phyloP scores from a whole-genome alignment of 441 rosid species.

The Daphne laureola region DNA sequence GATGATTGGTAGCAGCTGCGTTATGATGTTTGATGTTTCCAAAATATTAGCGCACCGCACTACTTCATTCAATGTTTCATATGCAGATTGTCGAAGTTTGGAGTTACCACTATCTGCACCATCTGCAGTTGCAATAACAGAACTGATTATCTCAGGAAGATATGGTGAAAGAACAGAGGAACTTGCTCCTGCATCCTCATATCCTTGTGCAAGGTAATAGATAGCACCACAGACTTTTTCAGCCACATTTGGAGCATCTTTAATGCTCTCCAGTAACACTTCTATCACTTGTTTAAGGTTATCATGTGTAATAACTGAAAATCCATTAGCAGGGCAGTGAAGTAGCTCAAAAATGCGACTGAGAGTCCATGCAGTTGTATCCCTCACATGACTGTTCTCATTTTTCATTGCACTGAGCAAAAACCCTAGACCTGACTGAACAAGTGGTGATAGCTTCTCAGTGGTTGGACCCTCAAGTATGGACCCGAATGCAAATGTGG shows the following conservation, averaged over 20 bases:
- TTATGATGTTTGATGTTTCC: conserved; percentile 57
- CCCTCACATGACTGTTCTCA: conserved; percentile 83
- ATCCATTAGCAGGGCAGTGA: conserved; percentile 74
- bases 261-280: conserved; percentile 70
- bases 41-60: conserved; percentile 65
- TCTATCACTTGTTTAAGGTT: conserved; percentile 53
- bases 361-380: conserved; percentile 94
- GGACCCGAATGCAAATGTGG: conserved; percentile 93
- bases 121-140: conserved; percentile 65
- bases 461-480: conserved; percentile 83
- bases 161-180: conserved; percentile 61
- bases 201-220: conserved; percentile 92
- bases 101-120: conserved; percentile 77
- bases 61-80: conserved; percentile 90
- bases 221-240: conserved; percentile 95
- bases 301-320: conserved; percentile 57
- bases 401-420: conserved; percentile 80
- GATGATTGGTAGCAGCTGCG: conserved; percentile 73
- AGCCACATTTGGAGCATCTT: conserved; percentile 85
- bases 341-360: conserved; percentile 87
- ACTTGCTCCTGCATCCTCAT: conserved; percentile 63
- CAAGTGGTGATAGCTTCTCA: conserved; percentile 71
- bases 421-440: conserved; percentile 68
- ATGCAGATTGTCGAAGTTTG: conserved; percentile 72
- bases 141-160: conserved; percentile 54